phyloP scores from a whole-genome alignment of 2,329 filamentous ascomycete genomes.

The Onygena corvina region DNA sequence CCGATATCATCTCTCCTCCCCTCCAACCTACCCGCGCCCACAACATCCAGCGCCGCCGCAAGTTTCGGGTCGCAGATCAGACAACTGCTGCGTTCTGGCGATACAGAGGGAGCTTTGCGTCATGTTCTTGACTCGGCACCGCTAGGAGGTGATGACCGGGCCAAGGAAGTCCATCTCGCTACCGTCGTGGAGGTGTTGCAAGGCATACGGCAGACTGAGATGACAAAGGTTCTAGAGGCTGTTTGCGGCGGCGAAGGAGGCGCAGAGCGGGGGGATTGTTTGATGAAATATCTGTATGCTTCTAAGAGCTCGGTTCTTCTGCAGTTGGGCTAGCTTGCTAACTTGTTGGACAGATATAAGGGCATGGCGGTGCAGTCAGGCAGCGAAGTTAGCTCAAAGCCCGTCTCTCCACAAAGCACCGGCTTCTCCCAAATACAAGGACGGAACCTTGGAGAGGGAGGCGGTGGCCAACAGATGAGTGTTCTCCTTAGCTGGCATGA shows the following conservation, averaged over 20 bases:
- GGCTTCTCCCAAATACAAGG: constrained; percentile 72
- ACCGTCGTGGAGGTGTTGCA: constrained; percentile 88
- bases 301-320: constrained; percentile 1
- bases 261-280: constrained; percentile 71
- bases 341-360: constrained; percentile 56
- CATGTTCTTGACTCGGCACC: constrained; percentile 77
- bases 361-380: constrained; percentile 53
- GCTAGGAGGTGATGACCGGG: constrained; percentile 42
- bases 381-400: constrained; percentile 35
- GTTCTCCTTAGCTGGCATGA: constrained; percentile 97
- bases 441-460: constrained; percentile 48
- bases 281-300: constrained; percentile 97
- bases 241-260: constrained; percentile 71
- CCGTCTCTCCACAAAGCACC: constrained; percentile 61
- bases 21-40: constrained; percentile 53
- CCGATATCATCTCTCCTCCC: constrained; percentile 73
- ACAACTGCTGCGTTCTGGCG: constrained; percentile 74
- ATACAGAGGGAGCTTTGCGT: constrained; percentile 74
- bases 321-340: background rate
- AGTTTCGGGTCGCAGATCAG: constrained; percentile 68
- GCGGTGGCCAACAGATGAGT: constrained; percentile 82
- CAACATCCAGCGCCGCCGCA: constrained; percentile 66
- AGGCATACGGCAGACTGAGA: constrained; percentile 91
- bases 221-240: constrained; percentile 73
- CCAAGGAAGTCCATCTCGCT: constrained; percentile 73